Conservation (phyloP, 2,329 filamentous ascomycete genomes). For the Plenodomus tracheiphilus region DNA sequence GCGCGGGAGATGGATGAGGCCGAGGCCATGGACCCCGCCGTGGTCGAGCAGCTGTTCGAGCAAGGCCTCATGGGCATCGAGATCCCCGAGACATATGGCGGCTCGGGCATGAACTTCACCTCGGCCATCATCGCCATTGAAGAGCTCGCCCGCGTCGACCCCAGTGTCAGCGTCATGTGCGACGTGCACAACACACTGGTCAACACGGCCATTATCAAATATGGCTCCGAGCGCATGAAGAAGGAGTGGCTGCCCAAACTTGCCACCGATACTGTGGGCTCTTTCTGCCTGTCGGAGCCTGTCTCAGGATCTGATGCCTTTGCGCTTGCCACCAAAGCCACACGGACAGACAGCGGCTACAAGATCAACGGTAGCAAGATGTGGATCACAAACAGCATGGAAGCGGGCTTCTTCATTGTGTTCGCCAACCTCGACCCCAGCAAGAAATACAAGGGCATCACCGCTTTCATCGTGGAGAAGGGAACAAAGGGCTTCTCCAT, state of each 20-base stretch:
- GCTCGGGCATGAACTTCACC: slow-evolving; percentile 98
- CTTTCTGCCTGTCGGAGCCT: slow-evolving; percentile 91
- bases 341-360: slow-evolving; percentile 81
- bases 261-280: slow-evolving; percentile 84
- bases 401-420: slow-evolving; percentile 94
- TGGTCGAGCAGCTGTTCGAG: slow-evolving; percentile 95
- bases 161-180: slow-evolving; percentile 90
- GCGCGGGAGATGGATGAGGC: slow-evolving; percentile 97
- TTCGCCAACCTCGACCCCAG: slow-evolving; percentile 93
- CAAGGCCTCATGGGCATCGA: slow-evolving; percentile 97
- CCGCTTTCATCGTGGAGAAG: slow-evolving; percentile 94
- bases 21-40: slow-evolving; percentile 83
- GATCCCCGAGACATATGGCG: slow-evolving; percentile 95
- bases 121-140: slow-evolving; percentile 95
- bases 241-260: slow-evolving; percentile 87
- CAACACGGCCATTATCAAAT: slow-evolving; percentile 89
- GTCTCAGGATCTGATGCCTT: slow-evolving; percentile 95
- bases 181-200: slow-evolving; percentile 99
- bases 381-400: slow-evolving; percentile 99
- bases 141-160: slow-evolving; percentile 91
- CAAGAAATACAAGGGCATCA: slow-evolving; percentile 96
- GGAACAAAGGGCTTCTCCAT: slow-evolving; percentile 86
- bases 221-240: slow-evolving; percentile 75
- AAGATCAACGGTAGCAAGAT: slow-evolving; percentile 92
- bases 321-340: slow-evolving; percentile 87